Evolutionary conservation across 169 alveolate species (phyloP), one percentile per base, ranked within the genome.

Genomic region (Theileria parva): DNA sequence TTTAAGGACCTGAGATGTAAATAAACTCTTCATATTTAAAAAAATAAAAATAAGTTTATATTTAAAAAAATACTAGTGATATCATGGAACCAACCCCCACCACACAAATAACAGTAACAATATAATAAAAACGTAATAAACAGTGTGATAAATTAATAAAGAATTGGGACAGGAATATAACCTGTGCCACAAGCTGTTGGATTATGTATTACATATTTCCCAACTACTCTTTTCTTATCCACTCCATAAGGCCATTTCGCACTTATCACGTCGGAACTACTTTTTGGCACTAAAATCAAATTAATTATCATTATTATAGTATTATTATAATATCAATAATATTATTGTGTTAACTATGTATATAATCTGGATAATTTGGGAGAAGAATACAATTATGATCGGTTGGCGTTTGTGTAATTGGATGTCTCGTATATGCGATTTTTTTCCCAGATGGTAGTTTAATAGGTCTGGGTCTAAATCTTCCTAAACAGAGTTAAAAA

Each of bases 151-250:
- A 63, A 21, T 63, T 68, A 93, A 72, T 80, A 83, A 27, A 92
- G 83, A 78, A 92, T 86, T 15, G 95, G 96, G 66, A 87, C 95
- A 23, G 94, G 96, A 37, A 94, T 85, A 74, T 92, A 83, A 32
- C 95, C 94, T 39, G 92, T 66, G 7, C 94, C 95, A 2, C 95
- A 91, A 0, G 95, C 94, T 5, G 94, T 89, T 1, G 95, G 96
- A 74, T 88, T 86, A 71, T 85, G 85, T 48, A 93, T 88, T 27
- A 91, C 86, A 61, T 93, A 93, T 27, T 60, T 69, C 21, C 95
- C 96, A 27, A 70, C 80, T 72, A 91, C 70, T 25, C 94, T 74
- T 73, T 77, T 88, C 72, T 81, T 86, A 37, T 81, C 75, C 28
- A 91, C 94, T 21, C 96, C 96, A 78, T 91, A 91, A 19, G 95